Percentiles rank a stretch among this genome's conserved stretches.
These are phyloP conservation scores for Mentha longifolia DNA, from an alignment of 257 asterid genomes.

Conservation along the genomic window DNA sequence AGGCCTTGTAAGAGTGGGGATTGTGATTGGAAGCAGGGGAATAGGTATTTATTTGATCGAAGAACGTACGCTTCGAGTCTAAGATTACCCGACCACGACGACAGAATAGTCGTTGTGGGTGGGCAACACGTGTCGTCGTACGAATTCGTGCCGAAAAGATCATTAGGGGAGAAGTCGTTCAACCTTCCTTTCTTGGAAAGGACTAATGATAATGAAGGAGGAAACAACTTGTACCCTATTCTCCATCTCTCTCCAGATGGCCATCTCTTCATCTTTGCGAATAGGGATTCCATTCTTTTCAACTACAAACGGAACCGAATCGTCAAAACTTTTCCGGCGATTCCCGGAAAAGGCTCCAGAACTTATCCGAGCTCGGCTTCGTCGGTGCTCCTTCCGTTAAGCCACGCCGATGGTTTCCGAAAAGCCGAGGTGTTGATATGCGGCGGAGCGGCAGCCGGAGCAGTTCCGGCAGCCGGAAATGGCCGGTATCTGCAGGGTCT, in stretches of 20 bases:
- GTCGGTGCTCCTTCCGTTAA: constrained; percentile 63
- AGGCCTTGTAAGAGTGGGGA: constrained; percentile 42
- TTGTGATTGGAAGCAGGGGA: constrained; percentile 60
- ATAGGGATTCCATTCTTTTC: constrained; percentile 67
- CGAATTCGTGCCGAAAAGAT: constrained; percentile 59
- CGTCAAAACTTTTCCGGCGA: constrained; percentile 52
- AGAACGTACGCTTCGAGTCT: constrained; percentile 63
- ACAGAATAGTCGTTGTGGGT: constrained; percentile 55
- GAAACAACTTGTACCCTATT: constrained; percentile 62
- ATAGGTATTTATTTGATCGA: constrained; percentile 30
- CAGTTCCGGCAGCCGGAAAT: constrained; percentile 37
- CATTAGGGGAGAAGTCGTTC: constrained; percentile 25
- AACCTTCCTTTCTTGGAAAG: constrained; percentile 52
- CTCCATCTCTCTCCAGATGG: constrained; percentile 74
- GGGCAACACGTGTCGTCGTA: constrained; percentile 49
- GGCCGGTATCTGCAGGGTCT: constrained; percentile 49
- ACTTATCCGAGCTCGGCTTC: constrained; percentile 72
- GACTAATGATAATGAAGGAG: constrained; percentile 37
- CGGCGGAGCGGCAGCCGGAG: constrained; percentile 61
- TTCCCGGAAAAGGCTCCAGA: constrained; percentile 61
- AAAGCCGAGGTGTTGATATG: constrained; percentile 71
- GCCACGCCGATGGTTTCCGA: constrained; percentile 39
- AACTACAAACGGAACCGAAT: constrained; percentile 48
- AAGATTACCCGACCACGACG: constrained; percentile 53
- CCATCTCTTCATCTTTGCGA: constrained; percentile 59